Evolutionary conservation across 2,329 filamentous ascomycete species (phyloP), one percentile per base, ranked within the genome.

Genomic region (Venturia asperata): DNA sequence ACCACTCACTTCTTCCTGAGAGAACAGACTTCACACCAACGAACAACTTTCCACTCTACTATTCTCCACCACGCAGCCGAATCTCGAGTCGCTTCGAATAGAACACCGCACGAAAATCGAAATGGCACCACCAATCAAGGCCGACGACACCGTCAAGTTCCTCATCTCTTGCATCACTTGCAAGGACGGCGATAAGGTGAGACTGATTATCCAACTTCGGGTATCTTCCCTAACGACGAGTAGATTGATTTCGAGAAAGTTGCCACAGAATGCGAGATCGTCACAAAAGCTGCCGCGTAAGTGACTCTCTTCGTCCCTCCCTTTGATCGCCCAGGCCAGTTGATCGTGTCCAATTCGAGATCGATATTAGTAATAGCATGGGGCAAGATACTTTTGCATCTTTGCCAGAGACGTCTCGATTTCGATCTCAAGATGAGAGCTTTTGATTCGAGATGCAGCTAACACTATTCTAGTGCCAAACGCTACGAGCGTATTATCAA

Each of bases 401-500:
- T 3, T 34, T 34, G 30, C 30, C 30, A 34, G 30, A 34, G 30
- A 34, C 30, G 3, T 34, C 30, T 34, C 30, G 30, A 34, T 34
- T 3, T 41, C 39, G 4, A 41, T 41, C 11, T 10, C 39, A 41
- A 11, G 2, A 15, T 41, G 39, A 49, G 42, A 45, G 17, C 13
- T 7, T 11, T 45, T 15, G 15, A 19, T 5, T 47, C 49, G 9
- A 60, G 9, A 41, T 15, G 15, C 9, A 41, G 39, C 49, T 58
- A 39, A 64, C 63, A 30, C 21, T n/a, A 13, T 1, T 10, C 19
- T 21, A 64, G 63, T 11, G 39, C 45, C 45, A 64, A 64, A 39
- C 63, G 63, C 39, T 64, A 64, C 39, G 45, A 56, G 45, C 63
- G 63, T 10, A 27, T 64, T 24, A 27, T 64, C 13, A 64, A 64